phyloP scores from a whole-genome alignment of 495 filamentous ascomycete species.

The Trichoderma parareesei region DNA sequence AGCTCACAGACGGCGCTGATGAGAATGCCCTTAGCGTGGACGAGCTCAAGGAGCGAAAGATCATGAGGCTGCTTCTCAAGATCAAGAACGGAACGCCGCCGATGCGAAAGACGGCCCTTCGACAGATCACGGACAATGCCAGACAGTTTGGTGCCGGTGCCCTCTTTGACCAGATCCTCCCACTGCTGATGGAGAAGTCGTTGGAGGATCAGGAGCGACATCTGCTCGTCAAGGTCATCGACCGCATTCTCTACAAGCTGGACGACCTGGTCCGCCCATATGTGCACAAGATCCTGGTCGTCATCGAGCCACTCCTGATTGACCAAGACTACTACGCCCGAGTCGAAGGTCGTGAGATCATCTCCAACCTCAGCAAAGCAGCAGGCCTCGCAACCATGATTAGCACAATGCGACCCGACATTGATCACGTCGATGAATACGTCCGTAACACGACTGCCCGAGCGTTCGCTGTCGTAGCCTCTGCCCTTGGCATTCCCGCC shows the following conservation, averaged over 20 bases:
- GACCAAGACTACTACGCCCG: constrained; percentile 99
- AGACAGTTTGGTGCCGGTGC: constrained; percentile 92
- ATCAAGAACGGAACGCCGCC: constrained; percentile 99
- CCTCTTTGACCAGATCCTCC: constrained; percentile 96
- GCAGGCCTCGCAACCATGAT: constrained; percentile 99
- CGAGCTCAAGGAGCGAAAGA: constrained; percentile 95
- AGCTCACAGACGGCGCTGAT: constrained; percentile 90
- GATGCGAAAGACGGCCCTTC: constrained; percentile 98
- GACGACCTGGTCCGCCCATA: constrained; percentile 95
- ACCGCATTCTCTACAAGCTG: constrained; percentile 95
- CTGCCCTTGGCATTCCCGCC: constrained; percentile 90
- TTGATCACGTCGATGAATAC: constrained; percentile 97
- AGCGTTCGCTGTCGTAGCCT: constrained; percentile 96
- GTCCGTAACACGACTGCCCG: constrained; percentile 98
- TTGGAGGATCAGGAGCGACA: constrained; percentile 98
- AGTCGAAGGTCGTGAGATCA: constrained; percentile 97
- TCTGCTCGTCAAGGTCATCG: constrained; percentile 97
- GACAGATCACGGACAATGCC: constrained; percentile 96
- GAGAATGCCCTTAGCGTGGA: constrained; percentile 89
- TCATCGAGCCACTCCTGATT: constrained; percentile 97
- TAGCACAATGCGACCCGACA: constrained; percentile 96
- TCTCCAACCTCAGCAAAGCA: constrained; percentile 93
- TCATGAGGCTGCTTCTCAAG: constrained; percentile 93
- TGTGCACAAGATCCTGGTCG: constrained; percentile 96
- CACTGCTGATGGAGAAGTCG: constrained; percentile 96